Conservation (phyloP, 2,329 filamentous ascomycete genomes). For the Mycosphaerella sp. region DNA sequence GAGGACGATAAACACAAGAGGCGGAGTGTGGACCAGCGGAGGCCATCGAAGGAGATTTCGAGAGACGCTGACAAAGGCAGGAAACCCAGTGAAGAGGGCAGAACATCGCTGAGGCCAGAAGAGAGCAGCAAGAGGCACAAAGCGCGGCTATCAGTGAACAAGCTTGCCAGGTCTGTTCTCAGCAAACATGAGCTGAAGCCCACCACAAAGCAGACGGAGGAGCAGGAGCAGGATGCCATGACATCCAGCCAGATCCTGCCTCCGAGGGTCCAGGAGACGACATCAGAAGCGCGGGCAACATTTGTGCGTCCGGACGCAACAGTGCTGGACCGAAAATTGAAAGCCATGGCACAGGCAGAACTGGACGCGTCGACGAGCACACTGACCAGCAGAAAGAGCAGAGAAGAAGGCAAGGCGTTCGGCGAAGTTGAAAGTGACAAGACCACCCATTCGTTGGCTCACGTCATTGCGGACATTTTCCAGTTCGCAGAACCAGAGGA, state of each 20-base stretch:
- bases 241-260: slow-evolving; percentile 30
- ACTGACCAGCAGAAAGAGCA: slow-evolving; percentile 21
- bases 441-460: slow-evolving; percentile 14
- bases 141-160: slow-evolving; percentile 57
- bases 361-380: slow-evolving; percentile 26
- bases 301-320: slow-evolving; percentile 52
- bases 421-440: slow-evolving; percentile 4
- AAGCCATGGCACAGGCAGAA: slow-evolving; percentile 28
- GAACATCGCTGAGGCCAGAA: slow-evolving; percentile 4
- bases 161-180: slow-evolving; percentile 56
- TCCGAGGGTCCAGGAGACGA: slow-evolving; percentile 16
- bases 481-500: slow-evolving; percentile 74
- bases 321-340: slow-evolving; percentile 65
- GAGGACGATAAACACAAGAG: slow-evolving; percentile 20
- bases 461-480: slow-evolving; percentile 55
- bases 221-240: slow-evolving; percentile 27
- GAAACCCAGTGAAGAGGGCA: not conserved
- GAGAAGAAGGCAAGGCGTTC: slow-evolving; percentile 19
- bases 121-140: slow-evolving; percentile 38
- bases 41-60: slow-evolving; percentile 1
- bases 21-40: slow-evolving; percentile 9
- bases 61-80: slow-evolving; percentile 2
- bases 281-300: slow-evolving; percentile 20
- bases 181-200: slow-evolving; percentile 37
- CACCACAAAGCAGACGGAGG: slow-evolving; percentile 37